Evolutionary conservation across 768 basidiomycete species (phyloP), one percentile per base, ranked within the genome.

Genomic region (Lactarius vividus): DNA sequence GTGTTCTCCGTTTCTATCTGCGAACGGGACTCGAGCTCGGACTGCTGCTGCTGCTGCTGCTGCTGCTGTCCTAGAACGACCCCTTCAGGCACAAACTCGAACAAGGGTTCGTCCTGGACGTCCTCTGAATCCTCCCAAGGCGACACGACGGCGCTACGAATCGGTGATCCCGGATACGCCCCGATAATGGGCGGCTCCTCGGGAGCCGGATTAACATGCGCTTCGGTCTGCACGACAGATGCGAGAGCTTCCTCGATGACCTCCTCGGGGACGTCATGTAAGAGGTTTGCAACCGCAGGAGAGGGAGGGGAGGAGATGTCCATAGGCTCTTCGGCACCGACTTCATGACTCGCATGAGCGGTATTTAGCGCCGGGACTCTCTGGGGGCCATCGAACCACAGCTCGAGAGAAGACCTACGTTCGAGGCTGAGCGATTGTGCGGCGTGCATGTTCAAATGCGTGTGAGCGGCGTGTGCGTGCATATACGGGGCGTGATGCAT

Each of bases 131-230:
- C 37, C 26, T 35, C 23, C 59, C 59, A 70, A 20, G 55, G 42
- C 15, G 66, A 33, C 57, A 69, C 37, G 75, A 75, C n/a, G 77
- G 79, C 37, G 75, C 72, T 8, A 73, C 75, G 52, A 46, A 63
- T 39, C 5, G 77, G 76, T 13, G 78, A 79, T 62, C 64, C 68
- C 13, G 82, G 79, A 78, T 81, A 83, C 31, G 80, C 80, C 29
- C 80, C 81, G 15, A 83, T 71, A 8, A 82, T 69, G 49, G 71
- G 70, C 28, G 79, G 81, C 26, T 83, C 82, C 7, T 68, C 33
- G 18, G 71, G 64, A 35, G 35, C 35, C 11, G 35, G 35, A 35
- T 35, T 35, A 35, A 70, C 39, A 39, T 65, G 64, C 11, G 67
- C 61, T 18, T 63, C 26, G 11, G 61, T 37, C 31, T 29, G 61